Base-by-base conservation (phyloP, 2,329 filamentous ascomycete species). In the Periglandula ipomoeae region DNA sequence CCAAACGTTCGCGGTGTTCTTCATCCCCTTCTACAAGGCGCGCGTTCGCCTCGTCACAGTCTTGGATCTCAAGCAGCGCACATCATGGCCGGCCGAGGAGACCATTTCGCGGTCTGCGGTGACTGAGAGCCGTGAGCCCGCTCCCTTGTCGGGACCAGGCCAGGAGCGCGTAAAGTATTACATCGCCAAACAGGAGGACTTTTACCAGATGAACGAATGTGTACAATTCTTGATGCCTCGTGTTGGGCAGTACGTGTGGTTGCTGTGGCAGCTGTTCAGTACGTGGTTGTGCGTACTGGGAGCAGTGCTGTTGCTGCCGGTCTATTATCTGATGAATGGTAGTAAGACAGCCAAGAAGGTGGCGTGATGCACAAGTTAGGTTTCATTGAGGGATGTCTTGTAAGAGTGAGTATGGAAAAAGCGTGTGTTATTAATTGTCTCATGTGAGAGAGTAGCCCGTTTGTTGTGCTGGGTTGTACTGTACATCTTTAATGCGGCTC, bases 181-280 rank as follows among this genome's bases (percentile, higher is more conserved):
- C 61, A 90, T 95, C 53, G 65, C 72, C 6, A 76, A 73, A 17
- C 89, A 95, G 62, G 82, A 94, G 55, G 89, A 95, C 61, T 68
- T 90, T 7, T 95, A 95, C 60, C 87, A 91, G 58, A 73, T 81
- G 1, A 83, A 81, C 44, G 84, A 95, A 56, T 84, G 83, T 53
- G 70, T 91, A 52, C 83, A 84, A 57, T 93, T 94, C 60, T 57
- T 90, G 17, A 58, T 77, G 15, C 81, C 84, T 10, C 74, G 78
- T 0, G 66, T 83, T 0, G 81, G 79, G 0, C 65, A 71, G 7
- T 59, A 77, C 22, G 64, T 89, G 1, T 71, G 78, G 65, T 53
- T 74, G 3, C 9, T 58, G 1, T 85, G 78, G 74, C 85, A 89
- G 61, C 67, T 83, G 19, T 71, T 80, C 47, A 80, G 80, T 3